Evolutionary conservation across 2,329 filamentous ascomycete genomes (phyloP).

Genomic region (Monosporascus sp.): DNA sequence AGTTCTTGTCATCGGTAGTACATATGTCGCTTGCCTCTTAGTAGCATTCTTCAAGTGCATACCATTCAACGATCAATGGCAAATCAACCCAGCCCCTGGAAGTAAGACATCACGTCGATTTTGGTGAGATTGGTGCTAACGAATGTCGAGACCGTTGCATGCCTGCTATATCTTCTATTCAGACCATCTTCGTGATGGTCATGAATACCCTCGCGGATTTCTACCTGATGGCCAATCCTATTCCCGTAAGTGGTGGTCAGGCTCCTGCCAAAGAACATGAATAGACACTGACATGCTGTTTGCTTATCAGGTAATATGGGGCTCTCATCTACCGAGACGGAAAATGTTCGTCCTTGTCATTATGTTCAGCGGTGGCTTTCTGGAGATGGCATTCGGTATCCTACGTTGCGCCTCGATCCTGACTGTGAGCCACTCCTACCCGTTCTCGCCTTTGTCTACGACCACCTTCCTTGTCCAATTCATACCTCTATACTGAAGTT

Average conservation of each 20-base stretch:
- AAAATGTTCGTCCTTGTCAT: conserved; percentile 40
- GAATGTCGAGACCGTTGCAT: conserved; percentile 31
- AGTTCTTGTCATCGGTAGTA: conserved; percentile 33
- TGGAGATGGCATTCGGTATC: conserved; percentile 46
- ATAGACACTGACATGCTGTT: background rate
- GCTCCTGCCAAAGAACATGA: background rate
- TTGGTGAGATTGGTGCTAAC: too few relatives aligned
- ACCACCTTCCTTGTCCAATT: conserved; percentile 1
- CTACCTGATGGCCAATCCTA: conserved; percentile 44
- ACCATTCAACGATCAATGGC: conserved; percentile 41
- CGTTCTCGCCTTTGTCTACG: background rate
- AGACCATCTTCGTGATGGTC: conserved; percentile 40
- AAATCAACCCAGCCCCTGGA: conserved; percentile 45
- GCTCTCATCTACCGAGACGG: conserved; percentile 33
- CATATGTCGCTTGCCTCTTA: conserved; percentile 39
- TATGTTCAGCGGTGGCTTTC: conserved; percentile 45
- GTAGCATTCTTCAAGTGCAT: conserved; percentile 40
- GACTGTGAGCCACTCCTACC: conserved; percentile 18
- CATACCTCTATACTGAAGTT: background rate
- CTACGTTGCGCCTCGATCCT: conserved; percentile 43
- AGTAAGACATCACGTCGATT: conserved; percentile 28
- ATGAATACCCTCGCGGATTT: conserved; percentile 44
- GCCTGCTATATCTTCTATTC: conserved; percentile 40
- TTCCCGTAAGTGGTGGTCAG: conserved; percentile 30
- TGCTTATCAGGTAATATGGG: conserved; percentile 35